These are phyloP conservation scores for Orbilia blumenaviensis DNA, from an alignment of 2,329 filamentous ascomycete genomes.

Conservation along the genomic window DNA sequence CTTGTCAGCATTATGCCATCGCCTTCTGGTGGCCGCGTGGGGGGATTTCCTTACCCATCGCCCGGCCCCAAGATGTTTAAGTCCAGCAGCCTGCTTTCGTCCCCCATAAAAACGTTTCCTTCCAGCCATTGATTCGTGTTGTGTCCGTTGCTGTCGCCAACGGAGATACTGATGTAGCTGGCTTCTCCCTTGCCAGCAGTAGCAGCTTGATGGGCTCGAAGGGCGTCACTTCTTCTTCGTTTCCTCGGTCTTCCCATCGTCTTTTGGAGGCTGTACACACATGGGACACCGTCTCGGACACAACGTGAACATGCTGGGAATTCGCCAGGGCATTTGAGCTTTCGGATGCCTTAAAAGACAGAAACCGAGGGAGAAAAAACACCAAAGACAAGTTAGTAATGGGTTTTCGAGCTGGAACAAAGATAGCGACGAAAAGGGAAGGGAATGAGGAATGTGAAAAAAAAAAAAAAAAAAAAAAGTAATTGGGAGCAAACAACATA, in stretches of 20 bases:
- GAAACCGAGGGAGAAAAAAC: too few relatives aligned
- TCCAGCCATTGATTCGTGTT: constrained; percentile 37
- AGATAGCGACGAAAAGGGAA: constrained; percentile 33
- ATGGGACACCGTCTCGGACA: constrained; percentile 67
- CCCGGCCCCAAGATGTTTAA: constrained; percentile 34
- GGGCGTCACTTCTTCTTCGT: constrained; percentile 61
- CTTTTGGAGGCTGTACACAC: constrained; percentile 73
- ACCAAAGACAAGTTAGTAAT: not conserved
- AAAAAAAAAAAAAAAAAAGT: not conserved
- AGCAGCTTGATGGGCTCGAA: constrained; percentile 37
- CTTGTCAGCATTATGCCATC: constrained; percentile 4
- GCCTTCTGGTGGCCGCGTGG: not conserved
- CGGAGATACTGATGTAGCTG: constrained; percentile 21
- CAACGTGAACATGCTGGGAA: constrained; percentile 70
- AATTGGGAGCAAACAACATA: constrained; percentile 61
- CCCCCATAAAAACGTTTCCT: constrained; percentile 35
- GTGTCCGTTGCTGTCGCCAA: constrained; percentile 21
- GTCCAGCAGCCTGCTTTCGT: constrained; percentile 37
- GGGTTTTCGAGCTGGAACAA: constrained; percentile 55
- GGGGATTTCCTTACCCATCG: constrained; percentile 32
- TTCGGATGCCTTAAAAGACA: constrained; percentile 66
- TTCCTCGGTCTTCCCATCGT: constrained; percentile 74
- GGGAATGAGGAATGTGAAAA: too few relatives aligned
- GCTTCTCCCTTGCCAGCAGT: constrained; percentile 5
- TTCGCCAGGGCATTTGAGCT: constrained; percentile 73